Conservation (phyloP, 106 monocot genomes). For the Ottelia alismoides region DNA sequence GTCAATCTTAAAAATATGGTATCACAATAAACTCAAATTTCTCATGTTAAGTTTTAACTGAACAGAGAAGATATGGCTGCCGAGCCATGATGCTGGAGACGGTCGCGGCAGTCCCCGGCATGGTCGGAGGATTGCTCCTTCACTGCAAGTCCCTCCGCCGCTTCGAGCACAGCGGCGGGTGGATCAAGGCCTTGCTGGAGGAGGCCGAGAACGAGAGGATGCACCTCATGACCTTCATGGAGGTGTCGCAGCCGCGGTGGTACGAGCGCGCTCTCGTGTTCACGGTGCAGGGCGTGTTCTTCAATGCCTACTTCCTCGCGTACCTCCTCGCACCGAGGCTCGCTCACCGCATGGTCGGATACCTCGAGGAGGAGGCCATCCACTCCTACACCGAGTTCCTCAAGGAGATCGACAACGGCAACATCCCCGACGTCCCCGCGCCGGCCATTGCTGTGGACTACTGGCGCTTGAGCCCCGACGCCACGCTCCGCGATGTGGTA, state of each 20-base stretch:
- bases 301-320: slow-evolving; percentile 25
- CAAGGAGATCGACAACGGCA: slow-evolving; percentile 21
- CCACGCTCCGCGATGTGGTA: slow-evolving; percentile 31
- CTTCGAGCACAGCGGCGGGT: slow-evolving; percentile 35
- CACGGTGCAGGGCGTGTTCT: slow-evolving; percentile 28
- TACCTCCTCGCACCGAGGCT: slow-evolving; percentile 29
- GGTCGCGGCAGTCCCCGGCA: slow-evolving; percentile 56
- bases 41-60: neutral
- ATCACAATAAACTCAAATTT: too few species aligned
- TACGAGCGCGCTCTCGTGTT: slow-evolving; percentile 33
- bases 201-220: slow-evolving; percentile 49
- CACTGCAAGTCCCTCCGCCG: slow-evolving; percentile 30
- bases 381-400: slow-evolving; percentile 37
- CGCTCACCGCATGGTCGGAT: slow-evolving; percentile 30
- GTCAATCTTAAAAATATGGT: neutral
- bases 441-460: slow-evolving; percentile 31
- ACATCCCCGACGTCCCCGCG: slow-evolving; percentile 28
- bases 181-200: slow-evolving; percentile 27
- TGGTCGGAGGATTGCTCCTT: slow-evolving; percentile 41
- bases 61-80: slow-evolving; percentile 15
- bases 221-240: slow-evolving; percentile 44
- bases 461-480: slow-evolving; percentile 23
- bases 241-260: slow-evolving; percentile 28
- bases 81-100: slow-evolving; percentile 66
- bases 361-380: slow-evolving; percentile 38